phyloP scores from a whole-genome alignment of 345 rosid species.

The Bretschneidera sinensis region DNA sequence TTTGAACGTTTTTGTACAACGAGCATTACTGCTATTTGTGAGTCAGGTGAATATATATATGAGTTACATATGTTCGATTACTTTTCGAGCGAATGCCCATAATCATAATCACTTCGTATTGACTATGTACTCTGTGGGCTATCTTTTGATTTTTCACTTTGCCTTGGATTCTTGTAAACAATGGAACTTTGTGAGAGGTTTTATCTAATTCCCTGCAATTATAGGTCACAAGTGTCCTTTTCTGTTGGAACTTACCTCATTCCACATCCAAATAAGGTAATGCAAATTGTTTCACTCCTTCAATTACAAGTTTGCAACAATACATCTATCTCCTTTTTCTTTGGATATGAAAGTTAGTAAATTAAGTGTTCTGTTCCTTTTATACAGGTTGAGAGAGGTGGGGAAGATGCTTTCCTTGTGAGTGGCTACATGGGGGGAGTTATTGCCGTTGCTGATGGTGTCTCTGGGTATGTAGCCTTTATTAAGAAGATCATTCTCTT shows the following conservation, averaged over 20 bases:
- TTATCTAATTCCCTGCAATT: too few relatives aligned
- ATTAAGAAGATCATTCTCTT: neutral
- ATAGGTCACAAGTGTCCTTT: constrained; percentile 27
- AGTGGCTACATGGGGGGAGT: constrained; percentile 68
- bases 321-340: neutral
- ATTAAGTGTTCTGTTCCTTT: neutral
- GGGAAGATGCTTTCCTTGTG: constrained; percentile 81
- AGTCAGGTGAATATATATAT: too few relatives aligned
- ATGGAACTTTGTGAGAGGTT: too few relatives aligned
- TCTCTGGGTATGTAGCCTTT: constrained; percentile 55
- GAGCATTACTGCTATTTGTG: too few relatives aligned
- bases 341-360: constrained; percentile 1
- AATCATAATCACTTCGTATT: too few relatives aligned
- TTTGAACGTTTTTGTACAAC: too few relatives aligned
- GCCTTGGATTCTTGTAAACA: too few relatives aligned
- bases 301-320: too few relatives aligned
- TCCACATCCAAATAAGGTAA: constrained; percentile 52
- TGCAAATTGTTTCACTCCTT: neutral
- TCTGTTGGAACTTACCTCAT: constrained; percentile 44
- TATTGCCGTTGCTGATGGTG: constrained; percentile 89
- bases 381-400: constrained; percentile 67
- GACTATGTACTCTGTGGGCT: too few relatives aligned
- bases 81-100: too few relatives aligned
- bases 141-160: too few relatives aligned
- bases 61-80: too few relatives aligned